Evolutionary conservation across 352 stramenopile species (phyloP), one percentile per base, ranked within the genome.

Genomic region (Aphanomyces astaci): DNA sequence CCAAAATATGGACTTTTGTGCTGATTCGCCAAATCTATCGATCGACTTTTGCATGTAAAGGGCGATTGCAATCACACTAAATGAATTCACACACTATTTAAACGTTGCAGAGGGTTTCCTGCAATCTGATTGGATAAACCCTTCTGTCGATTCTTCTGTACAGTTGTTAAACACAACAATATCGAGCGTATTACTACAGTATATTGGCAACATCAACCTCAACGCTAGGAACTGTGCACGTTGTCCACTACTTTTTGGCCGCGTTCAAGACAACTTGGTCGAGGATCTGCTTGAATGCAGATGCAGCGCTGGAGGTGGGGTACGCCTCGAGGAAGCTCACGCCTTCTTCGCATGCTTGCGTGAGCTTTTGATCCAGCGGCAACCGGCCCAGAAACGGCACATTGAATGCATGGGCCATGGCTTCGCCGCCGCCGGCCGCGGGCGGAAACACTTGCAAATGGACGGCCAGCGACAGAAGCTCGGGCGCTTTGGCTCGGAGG

Each of bases 311-410:
- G 15, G 86, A 92, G 33, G 80, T 59, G 10, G 88, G 86, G 63
- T 92, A 92, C 64, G 92, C 84, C 40, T 98, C 89, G 17, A 98
- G 74, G 78, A 98, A 98, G 19, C 85, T 91, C 65, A 95, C 83
- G 25, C 97, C 97, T 60, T 97, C 80, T 72, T 99, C 97, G 77
- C 96, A 99, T 0, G 94, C 83, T 60, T 91, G 81, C 15, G 98
- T 96, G 71, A 99, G 89, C 70, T 98, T 98, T 36, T 96, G 89
- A 79, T 99, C 97, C 25, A 99, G 78, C 1, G 97, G 97, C 52
- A 99, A 68, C 33, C 86, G 85, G 63, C 97, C 97, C 9, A 99
- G 88, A 74, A 98, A 99, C 13, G 96, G 96, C 30, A 99, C 94
- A 33, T 89, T 81, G 70, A 98, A 99, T 63, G 90, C 80, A 53